Evolutionary conservation across 768 basidiomycete genomes (phyloP).

Genomic region (Saitozyma podzolica): DNA sequence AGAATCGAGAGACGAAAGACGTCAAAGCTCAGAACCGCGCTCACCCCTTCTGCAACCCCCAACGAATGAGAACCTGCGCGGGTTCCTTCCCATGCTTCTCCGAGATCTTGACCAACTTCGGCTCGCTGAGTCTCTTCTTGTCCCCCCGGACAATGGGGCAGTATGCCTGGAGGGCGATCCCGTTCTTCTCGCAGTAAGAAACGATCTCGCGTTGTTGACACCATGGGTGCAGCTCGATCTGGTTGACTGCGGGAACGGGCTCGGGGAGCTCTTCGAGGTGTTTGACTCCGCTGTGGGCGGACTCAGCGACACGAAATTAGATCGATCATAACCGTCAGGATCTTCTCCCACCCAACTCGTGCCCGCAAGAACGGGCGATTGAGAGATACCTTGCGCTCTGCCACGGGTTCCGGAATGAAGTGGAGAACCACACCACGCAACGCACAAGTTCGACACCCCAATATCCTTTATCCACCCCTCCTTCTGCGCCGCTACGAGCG

Average conservation of each 20-base stretch:
- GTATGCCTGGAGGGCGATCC: conserved; percentile 57
- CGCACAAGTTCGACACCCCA: conserved; percentile 50
- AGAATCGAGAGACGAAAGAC: conserved; percentile 39
- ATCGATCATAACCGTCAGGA: no score
- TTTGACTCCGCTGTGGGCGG: conserved; percentile 36
- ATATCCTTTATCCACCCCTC: conserved; percentile 49
- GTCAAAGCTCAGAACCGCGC: conserved; percentile 60
- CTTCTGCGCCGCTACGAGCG: conserved; percentile 34
- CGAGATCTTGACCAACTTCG: conserved; percentile 30
- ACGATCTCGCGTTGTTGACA: conserved; percentile 79
- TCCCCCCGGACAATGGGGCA: conserved; percentile 60
- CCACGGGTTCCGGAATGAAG: no score
- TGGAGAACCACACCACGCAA: neutral
- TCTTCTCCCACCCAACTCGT: no score
- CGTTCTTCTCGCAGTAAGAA: conserved; percentile 65
- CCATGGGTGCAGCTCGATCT: conserved; percentile 55
- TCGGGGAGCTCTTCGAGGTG: conserved; percentile 42
- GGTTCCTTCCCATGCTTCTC: conserved; percentile 46
- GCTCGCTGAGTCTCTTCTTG: conserved; percentile 35
- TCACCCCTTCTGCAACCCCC: conserved; percentile 58
- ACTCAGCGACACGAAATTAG: neutral
- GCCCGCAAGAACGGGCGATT: no score
- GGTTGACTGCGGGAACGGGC: conserved; percentile 46
- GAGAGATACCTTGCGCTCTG: no score
- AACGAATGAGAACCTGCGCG: conserved; percentile 56